A percentile compares a stretch with the other conserved stretches of the same genome.
Conservation (phyloP, 208 protist species). For the Leishmania aethiopica region DNA sequence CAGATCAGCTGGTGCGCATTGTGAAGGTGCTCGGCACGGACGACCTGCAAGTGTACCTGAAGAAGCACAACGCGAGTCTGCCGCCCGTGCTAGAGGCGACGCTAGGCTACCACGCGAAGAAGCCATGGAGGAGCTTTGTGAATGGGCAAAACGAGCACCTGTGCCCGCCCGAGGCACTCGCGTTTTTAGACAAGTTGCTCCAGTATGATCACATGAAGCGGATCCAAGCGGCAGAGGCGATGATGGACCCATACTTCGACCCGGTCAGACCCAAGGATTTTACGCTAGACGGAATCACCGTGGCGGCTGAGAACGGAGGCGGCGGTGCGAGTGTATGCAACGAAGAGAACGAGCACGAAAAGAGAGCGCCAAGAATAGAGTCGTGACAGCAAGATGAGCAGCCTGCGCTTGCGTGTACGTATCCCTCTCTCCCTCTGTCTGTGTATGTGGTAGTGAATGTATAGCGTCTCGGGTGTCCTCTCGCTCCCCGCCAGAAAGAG, state of each 20-base stretch:
- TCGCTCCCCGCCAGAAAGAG: not conserved
- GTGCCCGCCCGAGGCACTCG: conserved; percentile 96
- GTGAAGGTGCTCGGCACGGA: conserved; percentile 97
- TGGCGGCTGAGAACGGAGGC: not conserved
- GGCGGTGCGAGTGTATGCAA: conserved; percentile 1
- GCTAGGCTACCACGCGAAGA: conserved; percentile 85
- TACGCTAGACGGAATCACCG: conserved; percentile 3
- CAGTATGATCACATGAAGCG: conserved; percentile 97
- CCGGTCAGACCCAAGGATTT: conserved; percentile 69
- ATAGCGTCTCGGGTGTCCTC: not conserved
- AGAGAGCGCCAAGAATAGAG: conserved; percentile 5
- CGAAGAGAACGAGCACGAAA: conserved; percentile 30
- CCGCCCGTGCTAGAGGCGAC: conserved; percentile 91
- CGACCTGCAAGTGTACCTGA: conserved; percentile 95
- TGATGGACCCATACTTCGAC: conserved; percentile 99
- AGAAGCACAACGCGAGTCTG: conserved; percentile 97
- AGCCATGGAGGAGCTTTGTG: conserved; percentile 94
- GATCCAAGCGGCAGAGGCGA: conserved; percentile 98
- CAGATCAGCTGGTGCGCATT: conserved; percentile 98
- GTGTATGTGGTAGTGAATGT: not conserved
- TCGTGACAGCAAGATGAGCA: not conserved
- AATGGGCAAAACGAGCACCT: conserved; percentile 97
- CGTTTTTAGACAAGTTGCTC: conserved; percentile 98
- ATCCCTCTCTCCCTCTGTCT: not conserved
- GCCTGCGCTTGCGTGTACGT: not conserved